Base-by-base conservation (phyloP, 2,329 filamentous ascomycete species). In the Pseudogymnoascus sp. region DNA sequence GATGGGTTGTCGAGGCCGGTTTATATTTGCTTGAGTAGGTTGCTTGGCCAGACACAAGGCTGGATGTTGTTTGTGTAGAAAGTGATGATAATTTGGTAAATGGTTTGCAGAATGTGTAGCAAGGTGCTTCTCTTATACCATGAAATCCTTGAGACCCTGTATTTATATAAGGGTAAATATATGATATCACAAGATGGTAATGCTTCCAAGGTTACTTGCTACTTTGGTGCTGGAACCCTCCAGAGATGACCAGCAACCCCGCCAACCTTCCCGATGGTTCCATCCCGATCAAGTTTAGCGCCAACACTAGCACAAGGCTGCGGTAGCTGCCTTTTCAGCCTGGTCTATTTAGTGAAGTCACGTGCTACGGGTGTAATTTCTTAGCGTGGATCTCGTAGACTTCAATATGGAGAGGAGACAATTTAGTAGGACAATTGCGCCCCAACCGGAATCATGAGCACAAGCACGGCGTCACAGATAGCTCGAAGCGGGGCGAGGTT, bases 391-490 rank as follows among this genome's bases (percentile, higher is more conserved):
- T 36, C 50, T 34, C 10, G n/a, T 56, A 56, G 36, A 56, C 50
- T 56, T 62, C 61, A 42, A 62, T 50, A 62, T 62, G 38, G 42
- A 23, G 34, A 34, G 42, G 34, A 62, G 42, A 16, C 44, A 62
- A 14, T 62, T 62, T 59, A 56, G 42, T 28, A 62, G 34, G 50
- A 42, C 50, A 63, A 56, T 50, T 40, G 44, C 59, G 59, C 59
- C 59, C 38, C 8, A 38, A 25, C 42, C 50, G 53, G 28, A 42
- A 60, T 40, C 50, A 60, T 38, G 31, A 37, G 36, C 18, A 14
- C 40, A 34, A 56, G 42, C 50, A 60, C 59, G 34, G 38, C 40
- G 38, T 60, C 59, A 60, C 59, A 60, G 18, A 42, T 60, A 38
- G 46, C 46, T 31, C 25, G 46, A 23, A 31, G 16, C 10, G 61